Conservation (phyloP, 1,284 basidiomycete genomes). For the Cryptococcus sp. region DNA sequence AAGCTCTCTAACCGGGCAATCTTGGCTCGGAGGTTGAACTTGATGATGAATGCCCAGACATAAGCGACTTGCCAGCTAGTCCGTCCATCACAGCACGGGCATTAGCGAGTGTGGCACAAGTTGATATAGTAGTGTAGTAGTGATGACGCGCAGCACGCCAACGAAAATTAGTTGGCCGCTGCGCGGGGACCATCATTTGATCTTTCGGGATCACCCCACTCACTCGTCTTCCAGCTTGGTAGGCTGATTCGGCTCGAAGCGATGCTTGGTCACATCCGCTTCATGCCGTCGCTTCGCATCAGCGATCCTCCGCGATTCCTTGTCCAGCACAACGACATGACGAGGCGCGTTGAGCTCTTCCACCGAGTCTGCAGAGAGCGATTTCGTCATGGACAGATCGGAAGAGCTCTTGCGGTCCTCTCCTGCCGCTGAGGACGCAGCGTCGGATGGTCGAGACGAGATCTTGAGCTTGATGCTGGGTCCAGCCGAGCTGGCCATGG, state of each 20-base stretch:
- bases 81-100: background rate
- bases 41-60: slow-evolving; percentile 48
- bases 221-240: slow-evolving; percentile 40
- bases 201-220: slow-evolving; percentile 16
- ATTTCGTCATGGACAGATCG: too few species aligned
- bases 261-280: slow-evolving; percentile 34
- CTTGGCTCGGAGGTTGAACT: slow-evolving; percentile 37
- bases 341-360: too few species aligned
- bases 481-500: too few species aligned
- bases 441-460: too few species aligned
- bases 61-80: slow-evolving; percentile 51
- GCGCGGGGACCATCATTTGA: slow-evolving; percentile 10
- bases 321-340: background rate
- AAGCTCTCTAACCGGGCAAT: slow-evolving; percentile 39
- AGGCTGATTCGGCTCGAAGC: slow-evolving; percentile 25
- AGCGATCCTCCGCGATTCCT: slow-evolving; percentile 7
- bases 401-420: too few species aligned
- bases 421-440: too few species aligned
- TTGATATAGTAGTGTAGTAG: background rate
- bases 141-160: background rate
- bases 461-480: too few species aligned
- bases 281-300: slow-evolving; percentile 33
- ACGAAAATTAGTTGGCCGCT: background rate
- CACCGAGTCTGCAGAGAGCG: too few species aligned
- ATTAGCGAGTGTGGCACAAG: slow-evolving; percentile 5